These are phyloP conservation scores for Sequoiadendron giganteum DNA, from an alignment of 75 land plant species.

Conservation along the genomic window DNA sequence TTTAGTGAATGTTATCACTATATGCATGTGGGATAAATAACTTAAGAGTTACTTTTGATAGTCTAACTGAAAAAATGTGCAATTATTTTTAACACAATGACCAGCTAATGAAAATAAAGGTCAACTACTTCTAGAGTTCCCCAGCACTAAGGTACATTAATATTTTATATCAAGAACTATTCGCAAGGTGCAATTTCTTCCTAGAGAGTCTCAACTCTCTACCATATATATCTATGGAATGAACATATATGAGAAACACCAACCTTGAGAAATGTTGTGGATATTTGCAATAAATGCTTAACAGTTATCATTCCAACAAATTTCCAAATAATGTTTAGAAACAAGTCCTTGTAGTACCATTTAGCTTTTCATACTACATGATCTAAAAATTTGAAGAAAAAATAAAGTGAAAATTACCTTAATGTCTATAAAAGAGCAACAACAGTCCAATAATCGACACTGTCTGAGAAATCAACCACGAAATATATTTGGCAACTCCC, in stretches of 20 bases:
- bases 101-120: background rate
- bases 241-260: background rate
- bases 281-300: background rate
- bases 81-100: background rate
- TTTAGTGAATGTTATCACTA: background rate
- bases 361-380: background rate
- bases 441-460: background rate
- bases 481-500: background rate
- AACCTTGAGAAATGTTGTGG: background rate
- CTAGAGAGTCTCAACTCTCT: background rate
- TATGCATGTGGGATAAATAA: background rate
- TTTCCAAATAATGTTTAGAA: background rate
- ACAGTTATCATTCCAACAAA: background rate
- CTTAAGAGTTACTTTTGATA: background rate
- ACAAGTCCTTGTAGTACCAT: background rate
- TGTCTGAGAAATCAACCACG: background rate
- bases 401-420: background rate
- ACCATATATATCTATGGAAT: background rate
- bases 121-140: background rate
- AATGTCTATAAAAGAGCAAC: background rate
- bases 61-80: background rate
- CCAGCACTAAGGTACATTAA: background rate
- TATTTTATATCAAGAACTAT: background rate
- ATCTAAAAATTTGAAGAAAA: background rate
- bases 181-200: background rate